A percentile compares a stretch with the other conserved stretches of the same genome.
These are phyloP conservation scores for Ogataea kodamae DNA, from an alignment of 805 yeast species.

Conservation along the genomic window DNA sequence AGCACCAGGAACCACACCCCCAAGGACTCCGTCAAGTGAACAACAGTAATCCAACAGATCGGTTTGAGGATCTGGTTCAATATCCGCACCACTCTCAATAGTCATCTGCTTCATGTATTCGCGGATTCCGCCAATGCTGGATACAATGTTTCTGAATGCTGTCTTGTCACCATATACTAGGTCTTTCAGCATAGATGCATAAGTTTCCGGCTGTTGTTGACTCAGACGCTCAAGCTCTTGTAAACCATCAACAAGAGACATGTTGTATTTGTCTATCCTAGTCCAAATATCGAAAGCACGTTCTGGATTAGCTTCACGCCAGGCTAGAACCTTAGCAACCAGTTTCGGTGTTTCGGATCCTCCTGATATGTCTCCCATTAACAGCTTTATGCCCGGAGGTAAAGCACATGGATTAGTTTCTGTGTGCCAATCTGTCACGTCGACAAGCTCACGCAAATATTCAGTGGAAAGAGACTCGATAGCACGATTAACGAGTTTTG, in stretches of 20 bases:
- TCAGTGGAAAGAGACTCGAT: slow-evolving; percentile 10
- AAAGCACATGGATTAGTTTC: slow-evolving; percentile 51
- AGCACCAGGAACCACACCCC: slow-evolving; percentile 99
- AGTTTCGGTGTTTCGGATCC: slow-evolving; percentile 95
- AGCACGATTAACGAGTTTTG: slow-evolving; percentile 41
- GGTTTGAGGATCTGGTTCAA: slow-evolving; percentile 83
- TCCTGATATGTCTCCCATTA: slow-evolving; percentile 91
- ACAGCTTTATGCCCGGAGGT: slow-evolving; percentile 63
- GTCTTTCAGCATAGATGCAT: slow-evolving; percentile 29
- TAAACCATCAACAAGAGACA: slow-evolving; percentile 49
- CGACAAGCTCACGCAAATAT: slow-evolving; percentile 36
- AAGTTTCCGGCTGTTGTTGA: slow-evolving; percentile 32
- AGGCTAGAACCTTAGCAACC: slow-evolving; percentile 68
- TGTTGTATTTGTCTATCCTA: slow-evolving; percentile 56
- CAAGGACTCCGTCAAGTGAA: slow-evolving; percentile 68
- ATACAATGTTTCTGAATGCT: slow-evolving; percentile 34
- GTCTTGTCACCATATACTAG: slow-evolving; percentile 13
- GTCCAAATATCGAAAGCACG: slow-evolving; percentile 51
- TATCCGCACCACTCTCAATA: slow-evolving; percentile 66
- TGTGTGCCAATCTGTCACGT: slow-evolving; percentile 57
- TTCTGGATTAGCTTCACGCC: slow-evolving; percentile 58
- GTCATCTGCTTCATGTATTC: slow-evolving; percentile 58
- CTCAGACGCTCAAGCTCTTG: slow-evolving; percentile 36
- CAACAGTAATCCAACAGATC: slow-evolving; percentile 56
- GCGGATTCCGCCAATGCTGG: slow-evolving; percentile 52